These are phyloP conservation scores for Boletellus emodensis DNA, from an alignment of 768 basidiomycete genomes.

Conservation along the genomic window DNA sequence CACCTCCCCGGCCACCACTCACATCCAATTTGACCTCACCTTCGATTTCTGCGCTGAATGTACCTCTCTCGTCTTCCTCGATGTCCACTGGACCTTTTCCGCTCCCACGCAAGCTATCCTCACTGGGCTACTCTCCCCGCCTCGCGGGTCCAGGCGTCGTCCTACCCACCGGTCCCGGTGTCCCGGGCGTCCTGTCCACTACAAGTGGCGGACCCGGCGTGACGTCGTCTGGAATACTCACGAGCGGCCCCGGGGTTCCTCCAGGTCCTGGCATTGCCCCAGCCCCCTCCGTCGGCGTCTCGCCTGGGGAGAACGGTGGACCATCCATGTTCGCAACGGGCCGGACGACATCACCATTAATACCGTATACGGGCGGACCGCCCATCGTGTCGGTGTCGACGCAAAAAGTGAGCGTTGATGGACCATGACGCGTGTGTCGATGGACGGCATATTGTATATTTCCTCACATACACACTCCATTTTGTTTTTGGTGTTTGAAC, in stretches of 20 bases:
- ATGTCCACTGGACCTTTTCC: slow-evolving; percentile 18
- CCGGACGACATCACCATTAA: slow-evolving; percentile 24
- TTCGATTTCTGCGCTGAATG: slow-evolving; percentile 15
- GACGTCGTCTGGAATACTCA: slow-evolving; percentile 24
- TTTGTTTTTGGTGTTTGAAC: too few relatives aligned
- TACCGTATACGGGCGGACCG: slow-evolving; percentile 14
- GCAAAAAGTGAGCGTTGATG: slow-evolving; percentile 22
- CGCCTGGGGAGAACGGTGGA: slow-evolving; percentile 8
- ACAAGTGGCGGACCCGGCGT: slow-evolving; percentile 16
- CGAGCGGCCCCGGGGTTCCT: slow-evolving; percentile 27
- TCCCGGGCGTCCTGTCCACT: slow-evolving; percentile 24
- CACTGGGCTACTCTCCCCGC: slow-evolving; percentile 28
- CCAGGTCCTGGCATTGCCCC: slow-evolving; percentile 27
- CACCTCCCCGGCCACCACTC: slow-evolving; percentile 36
- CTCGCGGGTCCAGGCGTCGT: slow-evolving; percentile 30
- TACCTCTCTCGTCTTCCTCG: slow-evolving; percentile 13
- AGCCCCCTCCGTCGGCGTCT: slow-evolving; percentile 10
- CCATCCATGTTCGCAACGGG: slow-evolving; percentile 9
- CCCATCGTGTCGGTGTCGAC: slow-evolving; percentile 2
- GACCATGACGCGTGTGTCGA: slow-evolving; percentile 4
- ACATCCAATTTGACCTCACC: slow-evolving; percentile 16
- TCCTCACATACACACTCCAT: too few relatives aligned
- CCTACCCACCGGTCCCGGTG: slow-evolving; percentile 25
- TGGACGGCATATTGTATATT: too few relatives aligned
- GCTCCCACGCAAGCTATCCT: slow-evolving; percentile 24